These are phyloP conservation scores for Crithidia bombi DNA, from an alignment of 208 protist genomes.

Conservation along the genomic window DNA sequence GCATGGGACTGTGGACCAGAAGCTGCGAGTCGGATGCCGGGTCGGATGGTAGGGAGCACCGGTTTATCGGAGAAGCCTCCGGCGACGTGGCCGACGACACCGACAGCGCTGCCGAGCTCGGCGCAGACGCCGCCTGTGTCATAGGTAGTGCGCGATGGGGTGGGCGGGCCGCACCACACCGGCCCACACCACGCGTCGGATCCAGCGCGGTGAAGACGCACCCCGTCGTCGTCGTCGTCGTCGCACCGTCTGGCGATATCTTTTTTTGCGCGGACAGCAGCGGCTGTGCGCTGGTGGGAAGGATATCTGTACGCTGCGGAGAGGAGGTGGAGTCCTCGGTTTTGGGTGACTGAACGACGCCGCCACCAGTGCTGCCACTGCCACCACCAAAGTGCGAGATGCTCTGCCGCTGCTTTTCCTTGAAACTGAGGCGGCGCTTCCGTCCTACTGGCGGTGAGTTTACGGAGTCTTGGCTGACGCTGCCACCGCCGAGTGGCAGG, in stretches of 20 bases:
- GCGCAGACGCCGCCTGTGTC: neutral
- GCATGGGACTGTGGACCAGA: neutral
- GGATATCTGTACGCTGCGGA: neutral
- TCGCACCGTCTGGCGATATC: neutral
- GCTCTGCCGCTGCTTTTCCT: slow-evolving; percentile 29
- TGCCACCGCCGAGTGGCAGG: neutral
- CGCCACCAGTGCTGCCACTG: neutral
- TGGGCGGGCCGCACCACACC: neutral
- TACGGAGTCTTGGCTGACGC: neutral
- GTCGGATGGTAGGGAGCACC: neutral
- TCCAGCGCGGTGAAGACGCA: slow-evolving; percentile 23
- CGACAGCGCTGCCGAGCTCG: neutral
- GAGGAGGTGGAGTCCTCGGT: slow-evolving; percentile 9
- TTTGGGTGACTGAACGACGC: neutral
- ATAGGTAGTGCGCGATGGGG: neutral
- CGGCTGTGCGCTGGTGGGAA: neutral
- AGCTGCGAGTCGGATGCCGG: neutral
- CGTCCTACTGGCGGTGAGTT: neutral
- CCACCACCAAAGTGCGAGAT: neutral
- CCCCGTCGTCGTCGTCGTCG: neutral
- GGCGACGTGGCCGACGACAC: neutral
- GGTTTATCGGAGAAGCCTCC: neutral
- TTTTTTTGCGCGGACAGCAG: slow-evolving; percentile 4
- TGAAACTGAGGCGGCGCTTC: slow-evolving; percentile 28
- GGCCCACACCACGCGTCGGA: slow-evolving; percentile 2